These are phyloP conservation scores for Trichophaea hybrida DNA, from an alignment of 2,329 filamentous ascomycete genomes.

Conservation along the genomic window DNA sequence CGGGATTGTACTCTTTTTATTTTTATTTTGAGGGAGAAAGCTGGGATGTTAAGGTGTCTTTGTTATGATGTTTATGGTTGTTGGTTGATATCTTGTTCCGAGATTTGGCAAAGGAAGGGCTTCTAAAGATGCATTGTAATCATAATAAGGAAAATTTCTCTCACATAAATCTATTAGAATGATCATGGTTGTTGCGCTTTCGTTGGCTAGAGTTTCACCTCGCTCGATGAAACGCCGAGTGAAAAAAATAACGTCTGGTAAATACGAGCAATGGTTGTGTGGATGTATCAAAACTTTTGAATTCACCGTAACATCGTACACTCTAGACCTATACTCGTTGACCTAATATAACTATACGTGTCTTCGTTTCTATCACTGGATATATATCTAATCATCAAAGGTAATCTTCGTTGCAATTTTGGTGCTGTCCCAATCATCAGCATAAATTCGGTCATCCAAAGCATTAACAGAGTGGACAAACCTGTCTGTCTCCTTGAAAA, in stretches of 20 bases:
- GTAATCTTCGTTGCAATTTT: constrained; percentile 25
- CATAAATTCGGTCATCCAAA: not conserved
- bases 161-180: no score
- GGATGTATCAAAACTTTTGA: constrained; percentile 1
- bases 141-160: no score
- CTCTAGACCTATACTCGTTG: not conserved
- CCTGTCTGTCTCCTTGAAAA: constrained; percentile 80
- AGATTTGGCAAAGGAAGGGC: no score
- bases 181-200: no score
- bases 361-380: no score
- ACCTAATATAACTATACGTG: not conserved
- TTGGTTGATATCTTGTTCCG: no score
- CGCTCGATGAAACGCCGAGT: not conserved
- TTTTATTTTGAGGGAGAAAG: no score
- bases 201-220: not conserved
- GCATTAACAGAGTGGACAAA: constrained; percentile 43
- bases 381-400: constrained; percentile 24
- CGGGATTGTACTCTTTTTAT: not conserved
- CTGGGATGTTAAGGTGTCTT: no score
- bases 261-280: not conserved
- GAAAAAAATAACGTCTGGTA: not conserved
- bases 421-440: constrained; percentile 18
- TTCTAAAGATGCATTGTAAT: no score
- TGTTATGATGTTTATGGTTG: no score
- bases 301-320: not conserved